A percentile compares a stretch with the other conserved stretches of the same genome.
phyloP scores from a whole-genome alignment of 1,284 basidiomycete species.

The Tilletiopsis washingtonensis region DNA sequence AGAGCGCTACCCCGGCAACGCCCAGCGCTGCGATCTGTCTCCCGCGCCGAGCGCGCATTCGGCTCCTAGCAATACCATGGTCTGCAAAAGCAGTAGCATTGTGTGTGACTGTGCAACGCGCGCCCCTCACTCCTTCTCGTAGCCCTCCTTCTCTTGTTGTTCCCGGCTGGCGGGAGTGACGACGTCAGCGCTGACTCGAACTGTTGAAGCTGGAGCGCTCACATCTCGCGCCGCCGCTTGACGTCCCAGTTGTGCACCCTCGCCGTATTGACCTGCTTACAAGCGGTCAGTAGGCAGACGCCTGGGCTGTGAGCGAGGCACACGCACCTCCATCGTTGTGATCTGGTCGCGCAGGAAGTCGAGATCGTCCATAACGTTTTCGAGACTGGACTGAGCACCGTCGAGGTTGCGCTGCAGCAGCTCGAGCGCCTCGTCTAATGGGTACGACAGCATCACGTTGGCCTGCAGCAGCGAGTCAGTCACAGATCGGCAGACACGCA shows the following conservation, averaged over 20 bases:
- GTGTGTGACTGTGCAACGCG: no score
- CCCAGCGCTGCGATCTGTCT: no score
- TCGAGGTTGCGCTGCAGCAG: conserved; percentile 72
- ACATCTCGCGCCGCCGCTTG: conserved; percentile 62
- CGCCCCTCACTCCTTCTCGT: no score
- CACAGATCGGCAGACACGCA: not conserved
- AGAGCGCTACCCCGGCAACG: no score
- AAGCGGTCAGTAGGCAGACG: no score
- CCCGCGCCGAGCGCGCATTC: no score
- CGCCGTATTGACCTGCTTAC: conserved; percentile 96
- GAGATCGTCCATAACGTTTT: conserved; percentile 73
- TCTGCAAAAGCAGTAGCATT: no score
- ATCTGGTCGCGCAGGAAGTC: conserved; percentile 91
- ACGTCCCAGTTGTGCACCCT: conserved; percentile 96
- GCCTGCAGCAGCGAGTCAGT: conserved; percentile 17
- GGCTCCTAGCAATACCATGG: no score
- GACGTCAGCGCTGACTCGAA: no score
- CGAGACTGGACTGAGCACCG: conserved; percentile 63
- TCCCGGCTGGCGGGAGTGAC: no score
- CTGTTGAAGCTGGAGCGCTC: not conserved
- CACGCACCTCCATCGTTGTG: conserved; percentile 95
- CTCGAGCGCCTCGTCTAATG: conserved; percentile 67
- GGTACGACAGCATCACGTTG: conserved; percentile 91
- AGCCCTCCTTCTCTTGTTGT: no score
- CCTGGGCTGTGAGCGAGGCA: no score